Evolutionary conservation across 2,329 filamentous ascomycete genomes (phyloP).

Genomic region (Trichoderma lentiforme): DNA sequence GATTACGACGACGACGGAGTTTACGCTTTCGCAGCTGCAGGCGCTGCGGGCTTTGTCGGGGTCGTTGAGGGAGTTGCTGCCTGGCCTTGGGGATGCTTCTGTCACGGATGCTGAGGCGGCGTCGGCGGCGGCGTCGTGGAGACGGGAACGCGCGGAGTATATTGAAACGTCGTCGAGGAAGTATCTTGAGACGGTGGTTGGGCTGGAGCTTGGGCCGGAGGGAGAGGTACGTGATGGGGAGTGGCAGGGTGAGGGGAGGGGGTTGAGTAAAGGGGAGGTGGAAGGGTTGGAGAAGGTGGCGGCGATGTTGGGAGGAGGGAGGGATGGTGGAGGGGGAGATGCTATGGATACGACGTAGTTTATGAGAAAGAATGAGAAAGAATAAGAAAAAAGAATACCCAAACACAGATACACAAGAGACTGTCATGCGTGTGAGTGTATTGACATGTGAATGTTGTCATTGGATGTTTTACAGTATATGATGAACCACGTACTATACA

Average conservation of each 20-base stretch:
- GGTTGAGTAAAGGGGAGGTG: constrained; percentile 51
- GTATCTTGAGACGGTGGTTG: constrained; percentile 68
- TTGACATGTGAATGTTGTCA: background rate
- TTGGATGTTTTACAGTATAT: background rate
- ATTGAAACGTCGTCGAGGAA: constrained; percentile 75
- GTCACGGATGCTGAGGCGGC: constrained; percentile 29
- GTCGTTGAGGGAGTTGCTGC: constrained; percentile 61
- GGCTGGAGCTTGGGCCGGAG: constrained; percentile 60
- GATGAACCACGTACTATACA: background rate
- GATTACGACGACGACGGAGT: constrained; percentile 68
- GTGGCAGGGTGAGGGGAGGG: constrained; percentile 56
- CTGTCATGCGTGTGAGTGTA: background rate
- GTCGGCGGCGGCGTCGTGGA: constrained; percentile 49
- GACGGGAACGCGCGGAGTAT: constrained; percentile 73
- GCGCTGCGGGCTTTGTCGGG: constrained; percentile 65
- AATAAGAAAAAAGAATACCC: background rate
- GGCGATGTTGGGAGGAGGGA: constrained; percentile 38
- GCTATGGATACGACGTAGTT: constrained; percentile 30
- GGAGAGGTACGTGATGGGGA: constrained; percentile 64
- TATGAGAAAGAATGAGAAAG: background rate
- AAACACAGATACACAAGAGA: background rate
- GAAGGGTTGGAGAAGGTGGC: constrained; percentile 54
- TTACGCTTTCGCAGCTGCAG: constrained; percentile 79
- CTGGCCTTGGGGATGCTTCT: constrained; percentile 50
- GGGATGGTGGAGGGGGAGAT: constrained; percentile 16